Percentiles rank a stretch among this genome's conserved stretches.
Evolutionary conservation across 768 basidiomycete species (phyloP).

Genomic region (Antrodiella citrinella): DNA sequence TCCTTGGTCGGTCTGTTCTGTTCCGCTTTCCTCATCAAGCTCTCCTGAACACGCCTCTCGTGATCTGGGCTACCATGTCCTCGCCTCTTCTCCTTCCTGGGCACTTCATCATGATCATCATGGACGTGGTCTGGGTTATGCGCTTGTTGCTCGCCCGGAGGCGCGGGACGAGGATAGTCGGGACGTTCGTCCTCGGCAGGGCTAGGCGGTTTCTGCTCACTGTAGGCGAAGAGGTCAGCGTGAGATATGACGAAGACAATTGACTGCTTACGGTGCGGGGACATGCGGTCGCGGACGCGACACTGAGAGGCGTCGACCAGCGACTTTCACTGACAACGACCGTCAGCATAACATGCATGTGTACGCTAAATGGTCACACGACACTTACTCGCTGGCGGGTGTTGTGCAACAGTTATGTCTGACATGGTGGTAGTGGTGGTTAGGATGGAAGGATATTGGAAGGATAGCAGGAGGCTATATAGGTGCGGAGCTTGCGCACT

Average conservation of each 20-base stretch:
- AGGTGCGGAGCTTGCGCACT: constrained; percentile 1
- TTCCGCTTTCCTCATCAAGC: constrained; percentile 5
- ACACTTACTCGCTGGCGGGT: constrained; percentile 12
- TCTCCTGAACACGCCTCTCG: constrained; percentile 10
- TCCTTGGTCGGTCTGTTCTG: constrained; percentile 7
- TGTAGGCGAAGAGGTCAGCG: not conserved
- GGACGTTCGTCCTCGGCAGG: constrained; percentile 5
- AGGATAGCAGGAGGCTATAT: not conserved
- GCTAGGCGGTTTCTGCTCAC: constrained; percentile 3
- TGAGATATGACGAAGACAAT: too few relatives aligned
- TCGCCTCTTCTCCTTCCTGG: constrained; percentile 5
- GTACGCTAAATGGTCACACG: not conserved
- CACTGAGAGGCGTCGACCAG: constrained; percentile 11
- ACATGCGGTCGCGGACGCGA: too few relatives aligned
- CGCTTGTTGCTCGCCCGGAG: constrained; percentile 8
- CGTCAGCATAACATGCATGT: not conserved
- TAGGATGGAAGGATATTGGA: not conserved
- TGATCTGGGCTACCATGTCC: constrained; percentile 5
- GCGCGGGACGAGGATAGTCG: constrained; percentile 13
- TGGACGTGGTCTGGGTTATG: constrained; percentile 8
- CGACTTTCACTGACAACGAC: constrained; percentile 10
- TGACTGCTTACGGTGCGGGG: too few relatives aligned
- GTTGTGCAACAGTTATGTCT: constrained; percentile 2
- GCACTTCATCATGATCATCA: constrained; percentile 9
- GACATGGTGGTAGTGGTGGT: not conserved